Percentiles rank a stretch among this genome's conserved stretches.
phyloP scores from a whole-genome alignment of 2,329 filamentous ascomycete species.

The Curvularia sp. region DNA sequence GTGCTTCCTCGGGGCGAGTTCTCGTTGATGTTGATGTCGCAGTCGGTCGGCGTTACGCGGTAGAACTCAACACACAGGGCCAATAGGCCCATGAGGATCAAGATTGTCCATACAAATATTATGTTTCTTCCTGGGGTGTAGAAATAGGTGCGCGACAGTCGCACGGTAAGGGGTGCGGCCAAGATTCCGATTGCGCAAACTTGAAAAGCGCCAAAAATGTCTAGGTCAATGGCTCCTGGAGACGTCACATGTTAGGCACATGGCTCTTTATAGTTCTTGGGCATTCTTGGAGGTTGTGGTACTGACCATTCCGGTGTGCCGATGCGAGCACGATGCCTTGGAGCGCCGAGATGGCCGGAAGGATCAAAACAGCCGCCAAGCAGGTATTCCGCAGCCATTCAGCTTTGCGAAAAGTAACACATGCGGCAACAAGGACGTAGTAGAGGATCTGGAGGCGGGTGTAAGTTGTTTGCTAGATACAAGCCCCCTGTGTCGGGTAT shows the following conservation, averaged over 20 bases:
- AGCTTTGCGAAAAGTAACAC: conserved; percentile 67
- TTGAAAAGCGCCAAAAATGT: conserved; percentile 73
- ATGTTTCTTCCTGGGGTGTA: conserved; percentile 68
- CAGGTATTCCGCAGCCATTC: conserved; percentile 70
- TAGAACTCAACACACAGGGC: conserved; percentile 72
- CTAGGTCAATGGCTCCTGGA: conserved; percentile 70
- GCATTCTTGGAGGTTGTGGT: conserved; percentile 7
- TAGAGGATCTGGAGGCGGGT: conserved; percentile 56
- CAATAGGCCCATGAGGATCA: conserved; percentile 67
- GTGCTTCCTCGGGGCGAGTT: conserved; percentile 48
- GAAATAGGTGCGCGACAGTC: conserved; percentile 69
- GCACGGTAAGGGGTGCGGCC: conserved; percentile 68
- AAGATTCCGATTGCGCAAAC: conserved; percentile 71
- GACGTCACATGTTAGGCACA: not conserved
- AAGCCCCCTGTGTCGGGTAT: not conserved
- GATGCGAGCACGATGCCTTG: conserved; percentile 69
- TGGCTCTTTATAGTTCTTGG: not conserved
- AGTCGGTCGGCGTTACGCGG: conserved; percentile 57
- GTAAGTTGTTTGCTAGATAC: conserved; percentile 20
- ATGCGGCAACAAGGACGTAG: conserved; percentile 67
- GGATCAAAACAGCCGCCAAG: conserved; percentile 65
- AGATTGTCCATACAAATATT: conserved; percentile 70
- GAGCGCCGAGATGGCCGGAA: conserved; percentile 69
- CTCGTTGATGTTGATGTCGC: conserved; percentile 52
- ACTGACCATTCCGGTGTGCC: conserved; percentile 65